Evolutionary conservation across 2,329 filamentous ascomycete species (phyloP).

Genomic region (Fusarium bulbicola): DNA sequence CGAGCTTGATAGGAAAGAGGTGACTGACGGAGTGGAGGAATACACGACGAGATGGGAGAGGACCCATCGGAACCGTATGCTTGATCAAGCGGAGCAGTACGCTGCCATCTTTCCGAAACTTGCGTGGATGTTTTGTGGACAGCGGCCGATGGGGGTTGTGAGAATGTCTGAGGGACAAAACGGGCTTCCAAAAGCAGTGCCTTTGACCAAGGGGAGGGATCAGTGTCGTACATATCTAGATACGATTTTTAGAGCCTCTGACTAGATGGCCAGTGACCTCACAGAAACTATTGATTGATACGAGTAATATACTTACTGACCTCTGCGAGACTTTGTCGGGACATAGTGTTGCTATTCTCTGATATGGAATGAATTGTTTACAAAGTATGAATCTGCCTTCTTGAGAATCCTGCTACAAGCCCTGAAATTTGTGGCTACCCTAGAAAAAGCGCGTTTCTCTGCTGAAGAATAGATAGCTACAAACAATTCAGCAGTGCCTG

Average conservation of each 20-base stretch:
- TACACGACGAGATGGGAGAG: not conserved
- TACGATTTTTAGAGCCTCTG: not conserved
- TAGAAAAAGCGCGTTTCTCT: not conserved
- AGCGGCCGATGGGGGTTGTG: not conserved
- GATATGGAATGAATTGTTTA: not conserved
- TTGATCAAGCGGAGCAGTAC: conserved; percentile 18
- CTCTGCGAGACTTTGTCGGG: too few relatives aligned
- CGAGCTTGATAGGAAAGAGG: not conserved
- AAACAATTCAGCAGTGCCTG: not conserved
- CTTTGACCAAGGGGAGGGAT: not conserved
- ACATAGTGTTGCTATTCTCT: too few relatives aligned
- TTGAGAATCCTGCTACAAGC: rapidly evolving
- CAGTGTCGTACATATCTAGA: not conserved
- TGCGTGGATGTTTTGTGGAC: conserved; percentile 26
- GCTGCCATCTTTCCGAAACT: conserved; percentile 12
- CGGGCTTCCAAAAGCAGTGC: not conserved
- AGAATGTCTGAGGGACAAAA: rapidly evolving
- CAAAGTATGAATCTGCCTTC: not conserved
- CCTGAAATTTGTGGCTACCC: not conserved
- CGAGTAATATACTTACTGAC: not conserved
- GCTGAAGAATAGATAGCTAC: not conserved
- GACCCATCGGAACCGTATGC: conserved; percentile 31
- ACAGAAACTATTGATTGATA: not conserved
- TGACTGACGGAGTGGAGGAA: not conserved
- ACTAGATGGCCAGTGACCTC: rapidly evolving